Conservation (phyloP, 2,329 filamentous ascomycete genomes). For the Beauveria australis region DNA sequence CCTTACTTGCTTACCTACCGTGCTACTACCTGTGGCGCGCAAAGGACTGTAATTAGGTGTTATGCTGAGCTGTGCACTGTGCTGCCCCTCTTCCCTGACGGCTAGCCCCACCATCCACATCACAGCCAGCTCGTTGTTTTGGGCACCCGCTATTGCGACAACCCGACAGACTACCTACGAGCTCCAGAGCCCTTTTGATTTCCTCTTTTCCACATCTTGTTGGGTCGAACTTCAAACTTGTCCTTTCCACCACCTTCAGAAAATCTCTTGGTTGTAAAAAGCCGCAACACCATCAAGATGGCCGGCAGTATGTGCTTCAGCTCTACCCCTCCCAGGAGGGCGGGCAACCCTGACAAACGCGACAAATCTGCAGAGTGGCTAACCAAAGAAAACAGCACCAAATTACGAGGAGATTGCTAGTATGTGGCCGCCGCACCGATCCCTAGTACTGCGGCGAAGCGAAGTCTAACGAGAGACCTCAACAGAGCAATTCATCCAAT, state of each 20-base stretch:
- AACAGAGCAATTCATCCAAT: slow-evolving; percentile 76
- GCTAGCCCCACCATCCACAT: slow-evolving; percentile 10
- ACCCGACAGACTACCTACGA: slow-evolving; percentile 5
- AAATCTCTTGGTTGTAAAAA: not conserved
- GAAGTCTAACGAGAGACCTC: not conserved
- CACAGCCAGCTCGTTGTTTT: slow-evolving; percentile 8
- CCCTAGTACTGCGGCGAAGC: not conserved
- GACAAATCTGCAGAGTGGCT: slow-evolving; percentile 14
- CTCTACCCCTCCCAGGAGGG: slow-evolving; percentile 7
- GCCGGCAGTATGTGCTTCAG: slow-evolving; percentile 20
- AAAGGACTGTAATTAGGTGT: not conserved
- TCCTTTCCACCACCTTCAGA: not conserved
- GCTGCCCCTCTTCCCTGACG: slow-evolving; percentile 9
- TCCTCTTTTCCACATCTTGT: slow-evolving; percentile 5
- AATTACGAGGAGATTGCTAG: slow-evolving; percentile 40
- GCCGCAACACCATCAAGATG: slow-evolving; percentile 21
- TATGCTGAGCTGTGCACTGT: slow-evolving; percentile 2
- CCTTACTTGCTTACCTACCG: not conserved
- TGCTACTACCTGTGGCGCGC: not conserved
- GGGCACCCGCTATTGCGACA: slow-evolving; percentile 12
- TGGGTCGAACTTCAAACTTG: slow-evolving; percentile 14
- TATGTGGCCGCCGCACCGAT: slow-evolving; percentile 24
- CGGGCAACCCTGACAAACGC: slow-evolving; percentile 6
- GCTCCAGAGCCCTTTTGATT: not conserved
- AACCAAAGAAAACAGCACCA: slow-evolving; percentile 17